Evolutionary conservation across 495 filamentous ascomycete species (phyloP), one percentile per base, ranked within the genome.

Genomic region (Hypoxylon rickii): DNA sequence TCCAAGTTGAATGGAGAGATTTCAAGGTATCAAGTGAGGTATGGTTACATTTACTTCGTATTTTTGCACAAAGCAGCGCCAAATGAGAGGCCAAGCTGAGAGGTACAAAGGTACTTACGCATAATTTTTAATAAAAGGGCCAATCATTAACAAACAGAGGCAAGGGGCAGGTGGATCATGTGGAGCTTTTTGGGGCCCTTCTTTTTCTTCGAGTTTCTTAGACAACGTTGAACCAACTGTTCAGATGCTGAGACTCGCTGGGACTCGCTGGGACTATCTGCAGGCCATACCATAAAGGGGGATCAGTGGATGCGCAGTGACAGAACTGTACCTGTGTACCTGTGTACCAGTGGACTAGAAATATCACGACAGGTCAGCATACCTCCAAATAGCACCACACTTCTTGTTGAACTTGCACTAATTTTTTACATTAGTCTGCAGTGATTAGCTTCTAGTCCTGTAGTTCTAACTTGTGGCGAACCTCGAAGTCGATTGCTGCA

Each of bases 11-110:
- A 10, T 29, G 24, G 4, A 4, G 4, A 4, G 24, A 29, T n/a
- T n/a, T n/a, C n/a, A n/a, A n/a, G n/a, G n/a, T n/a, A n/a, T n/a
- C n/a, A n/a, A n/a, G n/a, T n/a, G n/a, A 53, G 10, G 59, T 50
- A 63, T 58, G 59, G 59, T 63, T 63, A 58, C 59, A 63, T 63
- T 54, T 19, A 46, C 29, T 63, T 63, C 59, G 59, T 63, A 63
- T 63, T 63, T 63, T 63, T 63, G 59, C 59, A 63, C 59, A 63
- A 63, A 63, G 59, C 48, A 57, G 53, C 49, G 38, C 22, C n/a
- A 38, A 33, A 49, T 12, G 44, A 32, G 37, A 63, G 42, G 51
- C n/a, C n/a, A n/a, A n/a, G n/a, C n/a, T n/a, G n/a, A n/a, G 5
- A 31, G 26, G 5, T 31, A 31, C 8, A 12, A n/a, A 34, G 32